Evolutionary conservation across 139 green algal species (phyloP).

Genomic region (Diplosphaera chodatii): DNA sequence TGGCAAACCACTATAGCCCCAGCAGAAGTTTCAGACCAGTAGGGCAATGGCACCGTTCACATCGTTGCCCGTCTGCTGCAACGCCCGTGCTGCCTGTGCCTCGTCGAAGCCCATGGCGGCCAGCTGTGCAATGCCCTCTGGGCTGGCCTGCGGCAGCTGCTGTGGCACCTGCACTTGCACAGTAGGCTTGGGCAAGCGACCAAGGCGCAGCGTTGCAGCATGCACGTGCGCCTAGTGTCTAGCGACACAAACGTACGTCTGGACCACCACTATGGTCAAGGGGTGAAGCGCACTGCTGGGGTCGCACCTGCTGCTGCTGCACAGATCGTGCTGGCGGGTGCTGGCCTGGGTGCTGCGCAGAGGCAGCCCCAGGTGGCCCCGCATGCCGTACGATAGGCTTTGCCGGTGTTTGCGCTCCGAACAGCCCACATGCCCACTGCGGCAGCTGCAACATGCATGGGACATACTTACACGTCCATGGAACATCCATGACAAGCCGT

Average conservation of each 20-base stretch:
- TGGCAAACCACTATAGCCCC: too few relatives aligned
- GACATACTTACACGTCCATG: too few relatives aligned
- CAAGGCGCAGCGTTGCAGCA: too few relatives aligned
- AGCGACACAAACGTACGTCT: too few relatives aligned
- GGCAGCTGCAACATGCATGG: conserved; percentile 10
- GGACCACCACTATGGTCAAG: too few relatives aligned
- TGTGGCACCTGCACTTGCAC: background rate
- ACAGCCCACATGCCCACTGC: background rate
- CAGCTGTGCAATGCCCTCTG: conserved; percentile 41
- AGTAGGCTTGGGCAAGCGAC: too few relatives aligned
- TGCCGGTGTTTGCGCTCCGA: background rate
- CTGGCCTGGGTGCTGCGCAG: background rate
- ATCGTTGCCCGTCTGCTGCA: conserved; percentile 42
- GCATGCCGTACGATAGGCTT: conserved; percentile 1
- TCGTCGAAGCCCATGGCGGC: conserved; percentile 50
- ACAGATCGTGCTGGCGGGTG: too few relatives aligned
- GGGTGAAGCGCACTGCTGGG: too few relatives aligned
- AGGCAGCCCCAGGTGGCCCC: background rate
- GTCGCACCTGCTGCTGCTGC: too few relatives aligned
- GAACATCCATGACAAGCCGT: too few relatives aligned
- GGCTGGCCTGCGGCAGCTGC: conserved; percentile 12
- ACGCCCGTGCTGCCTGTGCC: conserved; percentile 1
- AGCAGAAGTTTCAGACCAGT: conserved; percentile 5
- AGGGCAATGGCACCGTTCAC: conserved; percentile 28
- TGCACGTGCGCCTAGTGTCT: too few relatives aligned